Conservation (phyloP, 2,329 filamentous ascomycete species). For the Aspergillus clavatus region DNA sequence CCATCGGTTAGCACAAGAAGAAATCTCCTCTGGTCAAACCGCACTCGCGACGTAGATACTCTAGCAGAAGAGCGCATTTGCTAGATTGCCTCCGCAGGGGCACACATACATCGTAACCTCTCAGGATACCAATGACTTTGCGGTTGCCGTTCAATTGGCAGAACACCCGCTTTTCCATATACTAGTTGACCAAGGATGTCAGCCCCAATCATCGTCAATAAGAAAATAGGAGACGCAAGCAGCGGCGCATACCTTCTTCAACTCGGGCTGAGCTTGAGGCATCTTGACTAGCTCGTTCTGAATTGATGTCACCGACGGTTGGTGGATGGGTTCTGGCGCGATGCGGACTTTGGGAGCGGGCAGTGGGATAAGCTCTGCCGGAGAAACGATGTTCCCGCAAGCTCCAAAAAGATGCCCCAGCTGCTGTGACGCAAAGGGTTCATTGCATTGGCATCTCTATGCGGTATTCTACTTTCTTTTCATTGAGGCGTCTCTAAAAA, state of each 20-base stretch:
- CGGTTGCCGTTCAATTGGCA: constrained; percentile 96
- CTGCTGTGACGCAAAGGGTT: constrained; percentile 6
- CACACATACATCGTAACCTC: constrained; percentile 89
- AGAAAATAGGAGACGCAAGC: neutral
- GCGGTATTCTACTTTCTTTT: neutral
- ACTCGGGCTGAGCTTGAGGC: constrained; percentile 97
- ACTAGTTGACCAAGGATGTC: constrained; percentile 52
- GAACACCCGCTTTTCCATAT: constrained; percentile 98
- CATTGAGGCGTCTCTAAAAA: neutral
- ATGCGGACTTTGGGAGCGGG: constrained; percentile 25
- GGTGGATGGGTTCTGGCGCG: constrained; percentile 18
- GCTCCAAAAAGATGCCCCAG: constrained; percentile 18
- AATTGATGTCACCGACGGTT: constrained; percentile 18
- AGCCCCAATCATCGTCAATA: too few relatives aligned
- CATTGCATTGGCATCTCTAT: constrained; percentile 1
- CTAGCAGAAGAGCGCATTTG: too few relatives aligned
- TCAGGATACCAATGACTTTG: constrained; percentile 89
- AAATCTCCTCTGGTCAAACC: constrained; percentile 4
- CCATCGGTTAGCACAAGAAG: neutral
- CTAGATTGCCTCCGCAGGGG: too few relatives aligned
- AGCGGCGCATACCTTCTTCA: constrained; percentile 74
- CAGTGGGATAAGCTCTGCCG: constrained; percentile 26
- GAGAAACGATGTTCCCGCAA: constrained; percentile 33
- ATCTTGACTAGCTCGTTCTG: constrained; percentile 53
- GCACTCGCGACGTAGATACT: too few relatives aligned